These are phyloP conservation scores for Zea mays DNA, from an alignment of 176 grass and related monocot species.

Conservation along the genomic window DNA sequence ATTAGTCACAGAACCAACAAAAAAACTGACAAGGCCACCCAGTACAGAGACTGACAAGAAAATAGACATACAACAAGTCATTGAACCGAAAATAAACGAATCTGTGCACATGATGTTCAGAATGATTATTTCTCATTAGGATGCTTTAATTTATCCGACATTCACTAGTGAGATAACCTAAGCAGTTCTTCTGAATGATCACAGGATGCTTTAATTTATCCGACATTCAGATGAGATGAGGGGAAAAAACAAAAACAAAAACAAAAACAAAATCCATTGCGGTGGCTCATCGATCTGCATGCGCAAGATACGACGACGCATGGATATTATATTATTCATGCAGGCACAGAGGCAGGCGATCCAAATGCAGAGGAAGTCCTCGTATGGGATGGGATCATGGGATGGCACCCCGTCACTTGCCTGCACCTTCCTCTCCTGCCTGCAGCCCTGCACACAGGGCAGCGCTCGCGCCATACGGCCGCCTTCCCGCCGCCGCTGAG, in stretches of 20 bases:
- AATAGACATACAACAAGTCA: background rate
- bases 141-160: no score
- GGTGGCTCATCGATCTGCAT: no score
- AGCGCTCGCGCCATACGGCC: conserved; percentile 35
- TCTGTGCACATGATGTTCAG: no score
- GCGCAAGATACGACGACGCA: background rate
- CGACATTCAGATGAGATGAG: background rate
- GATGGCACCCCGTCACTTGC: conserved; percentile 2
- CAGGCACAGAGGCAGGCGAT: conserved; percentile 44
- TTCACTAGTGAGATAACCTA: background rate
- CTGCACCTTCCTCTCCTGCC: conserved; percentile 41
- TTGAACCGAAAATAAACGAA: background rate
- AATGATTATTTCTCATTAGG: background rate
- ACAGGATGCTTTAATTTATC: background rate
- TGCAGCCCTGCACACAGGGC: conserved; percentile 47
- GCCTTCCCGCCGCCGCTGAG: background rate
- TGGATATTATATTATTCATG: background rate
- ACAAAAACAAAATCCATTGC: background rate
- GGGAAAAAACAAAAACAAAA: no score
- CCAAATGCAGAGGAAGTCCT: conserved; percentile 57
- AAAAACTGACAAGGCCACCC: background rate
- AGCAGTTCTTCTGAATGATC: background rate
- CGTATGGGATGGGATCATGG: conserved; percentile 49
- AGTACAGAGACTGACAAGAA: background rate
- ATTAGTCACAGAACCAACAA: background rate